These are phyloP conservation scores for Quercus cerris DNA, from an alignment of 306 rosid genomes.

Conservation along the genomic window DNA sequence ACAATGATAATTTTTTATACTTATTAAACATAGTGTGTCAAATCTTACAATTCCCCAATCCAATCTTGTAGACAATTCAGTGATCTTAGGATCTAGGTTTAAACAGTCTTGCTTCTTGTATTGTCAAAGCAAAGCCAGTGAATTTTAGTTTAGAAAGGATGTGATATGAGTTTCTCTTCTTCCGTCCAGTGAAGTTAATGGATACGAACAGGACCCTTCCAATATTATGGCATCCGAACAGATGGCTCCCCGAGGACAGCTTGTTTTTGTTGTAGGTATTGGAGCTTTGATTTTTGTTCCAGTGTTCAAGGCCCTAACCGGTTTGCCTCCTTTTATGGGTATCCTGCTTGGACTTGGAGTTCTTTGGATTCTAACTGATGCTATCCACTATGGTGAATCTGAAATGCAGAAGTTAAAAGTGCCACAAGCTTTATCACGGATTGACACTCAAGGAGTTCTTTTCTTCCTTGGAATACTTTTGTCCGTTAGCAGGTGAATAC, in stretches of 20 bases:
- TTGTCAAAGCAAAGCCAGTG: slow-evolving; percentile 8
- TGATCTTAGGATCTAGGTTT: too few species aligned
- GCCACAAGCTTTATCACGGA: slow-evolving; percentile 91
- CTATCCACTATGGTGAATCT: slow-evolving; percentile 95
- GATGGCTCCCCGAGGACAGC: slow-evolving; percentile 92
- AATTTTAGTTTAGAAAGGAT: slow-evolving; percentile 15
- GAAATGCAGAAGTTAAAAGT: slow-evolving; percentile 87
- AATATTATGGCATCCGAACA: slow-evolving; percentile 71
- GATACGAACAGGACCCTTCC: slow-evolving; percentile 54
- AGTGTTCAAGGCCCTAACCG: slow-evolving; percentile 83
- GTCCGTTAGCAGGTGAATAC: slow-evolving; percentile 78
- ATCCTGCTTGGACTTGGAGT: slow-evolving; percentile 91
- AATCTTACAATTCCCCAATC: too few species aligned
- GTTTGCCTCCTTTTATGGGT: slow-evolving; percentile 94
- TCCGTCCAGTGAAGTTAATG: slow-evolving; percentile 73
- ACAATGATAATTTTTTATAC: too few species aligned
- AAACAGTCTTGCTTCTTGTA: too few species aligned
- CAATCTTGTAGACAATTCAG: too few species aligned
- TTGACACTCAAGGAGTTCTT: slow-evolving; percentile 88
- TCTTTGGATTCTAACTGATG: slow-evolving; percentile 95
- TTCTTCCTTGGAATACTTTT: slow-evolving; percentile 95
- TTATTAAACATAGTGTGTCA: too few species aligned
- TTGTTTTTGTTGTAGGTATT: slow-evolving; percentile 79
- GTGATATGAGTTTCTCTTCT: slow-evolving; percentile 20
- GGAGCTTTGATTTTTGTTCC: slow-evolving; percentile 93